These are phyloP conservation scores for Syncephalis plumigaleata DNA, from an alignment of 371 early-diverging fungal genomes.

Conservation along the genomic window DNA sequence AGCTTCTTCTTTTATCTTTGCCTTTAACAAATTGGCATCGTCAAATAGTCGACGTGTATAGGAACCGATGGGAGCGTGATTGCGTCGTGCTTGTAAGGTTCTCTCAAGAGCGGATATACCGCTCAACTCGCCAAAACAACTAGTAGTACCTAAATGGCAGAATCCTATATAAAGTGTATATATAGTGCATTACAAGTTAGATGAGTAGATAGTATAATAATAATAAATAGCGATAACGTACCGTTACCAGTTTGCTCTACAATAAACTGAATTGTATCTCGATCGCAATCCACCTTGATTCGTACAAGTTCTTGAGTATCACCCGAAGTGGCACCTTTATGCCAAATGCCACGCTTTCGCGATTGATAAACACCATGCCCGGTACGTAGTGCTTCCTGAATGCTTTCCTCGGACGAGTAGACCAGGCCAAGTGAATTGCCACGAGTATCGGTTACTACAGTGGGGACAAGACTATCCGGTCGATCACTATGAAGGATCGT, in stretches of 20 bases:
- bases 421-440: slow-evolving; percentile 79
- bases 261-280: slow-evolving; percentile 70
- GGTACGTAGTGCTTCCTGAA: slow-evolving; percentile 59
- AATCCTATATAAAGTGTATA: slow-evolving; percentile 42
- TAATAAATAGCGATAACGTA: slow-evolving; percentile 13
- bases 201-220: not conserved
- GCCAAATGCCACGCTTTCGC: slow-evolving; percentile 83
- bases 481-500: slow-evolving; percentile 61
- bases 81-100: slow-evolving; percentile 43
- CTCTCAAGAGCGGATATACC: slow-evolving; percentile 57
- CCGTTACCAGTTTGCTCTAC: slow-evolving; percentile 79
- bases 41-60: slow-evolving; percentile 83
- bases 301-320: slow-evolving; percentile 68
- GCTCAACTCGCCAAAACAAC: slow-evolving; percentile 72
- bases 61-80: slow-evolving; percentile 64
- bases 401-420: slow-evolving; percentile 71
- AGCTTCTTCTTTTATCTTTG: slow-evolving; percentile 95
- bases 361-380: slow-evolving; percentile 85
- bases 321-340: slow-evolving; percentile 88
- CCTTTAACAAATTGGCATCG: slow-evolving; percentile 56
- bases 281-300: slow-evolving; percentile 79
- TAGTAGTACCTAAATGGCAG: slow-evolving; percentile 82
- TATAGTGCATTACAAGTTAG: not conserved
- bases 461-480: slow-evolving; percentile 73
- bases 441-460: slow-evolving; percentile 82